Conservation (phyloP, 192 early-diverging fungal genomes). For the Dissophora globulifera region DNA sequence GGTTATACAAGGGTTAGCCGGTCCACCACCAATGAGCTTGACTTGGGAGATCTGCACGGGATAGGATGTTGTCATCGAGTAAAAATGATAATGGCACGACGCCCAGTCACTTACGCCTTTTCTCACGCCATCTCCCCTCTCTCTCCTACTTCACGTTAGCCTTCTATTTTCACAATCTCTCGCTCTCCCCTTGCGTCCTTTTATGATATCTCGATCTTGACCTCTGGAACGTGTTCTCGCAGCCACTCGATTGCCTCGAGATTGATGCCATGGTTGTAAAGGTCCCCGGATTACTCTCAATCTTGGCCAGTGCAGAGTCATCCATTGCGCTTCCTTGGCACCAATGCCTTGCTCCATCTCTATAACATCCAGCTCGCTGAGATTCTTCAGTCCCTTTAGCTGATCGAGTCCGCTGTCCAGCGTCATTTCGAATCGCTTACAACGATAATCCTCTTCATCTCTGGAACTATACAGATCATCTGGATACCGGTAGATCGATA, state of each 20-base stretch:
- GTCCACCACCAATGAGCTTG: too few relatives aligned
- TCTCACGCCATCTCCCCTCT: too few relatives aligned
- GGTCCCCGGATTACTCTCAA: constrained; percentile 7
- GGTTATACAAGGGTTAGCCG: too few relatives aligned
- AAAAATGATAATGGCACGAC: too few relatives aligned
- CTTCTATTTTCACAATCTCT: too few relatives aligned
- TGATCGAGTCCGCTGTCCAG: constrained; percentile 2
- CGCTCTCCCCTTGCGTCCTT: too few relatives aligned
- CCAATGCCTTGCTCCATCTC: not conserved
- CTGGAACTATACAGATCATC: too few relatives aligned
- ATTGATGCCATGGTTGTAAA: not conserved
- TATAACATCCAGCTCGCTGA: not conserved
- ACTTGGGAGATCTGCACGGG: too few relatives aligned
- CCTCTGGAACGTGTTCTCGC: not conserved
- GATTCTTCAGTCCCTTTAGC: constrained; percentile 1
- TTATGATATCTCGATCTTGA: constrained; percentile 4
- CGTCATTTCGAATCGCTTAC: not conserved
- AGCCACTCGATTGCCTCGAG: constrained; percentile 2
- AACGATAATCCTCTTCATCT: constrained; percentile 1
- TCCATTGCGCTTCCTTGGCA: not conserved
- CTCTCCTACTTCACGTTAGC: too few relatives aligned
- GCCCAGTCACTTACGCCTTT: too few relatives aligned
- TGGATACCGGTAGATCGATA: too few relatives aligned
- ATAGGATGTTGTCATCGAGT: too few relatives aligned
- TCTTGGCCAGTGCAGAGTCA: not conserved